A percentile compares a stretch with the other conserved stretches of the same genome.
phyloP scores from a whole-genome alignment of 495 filamentous ascomycete species.

The Daldinia loculata region DNA sequence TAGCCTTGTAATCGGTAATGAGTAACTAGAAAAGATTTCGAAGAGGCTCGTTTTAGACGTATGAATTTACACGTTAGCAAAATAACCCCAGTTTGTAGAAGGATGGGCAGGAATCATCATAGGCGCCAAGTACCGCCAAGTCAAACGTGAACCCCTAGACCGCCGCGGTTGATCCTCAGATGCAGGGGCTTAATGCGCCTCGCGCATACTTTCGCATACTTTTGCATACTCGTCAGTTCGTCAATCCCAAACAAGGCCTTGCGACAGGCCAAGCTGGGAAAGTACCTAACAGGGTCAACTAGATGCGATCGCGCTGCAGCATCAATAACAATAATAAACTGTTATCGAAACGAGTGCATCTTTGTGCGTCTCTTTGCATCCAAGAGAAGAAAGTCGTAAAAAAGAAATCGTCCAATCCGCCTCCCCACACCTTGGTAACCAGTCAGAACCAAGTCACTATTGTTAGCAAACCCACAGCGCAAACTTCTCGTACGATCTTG shows the following conservation, averaged over 20 bases:
- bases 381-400: not conserved
- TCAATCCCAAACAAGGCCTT: conserved; percentile 34
- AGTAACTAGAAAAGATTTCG: conserved; percentile 14
- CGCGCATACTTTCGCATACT: not conserved
- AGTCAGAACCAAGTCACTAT: conserved; percentile 3
- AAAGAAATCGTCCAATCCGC: not conserved
- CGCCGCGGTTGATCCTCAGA: conserved; percentile 38
- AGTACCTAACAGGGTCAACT: conserved; percentile 26
- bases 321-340: conserved; percentile 1
- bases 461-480: not conserved
- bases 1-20: conserved; percentile 23
- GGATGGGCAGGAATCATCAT: conserved; percentile 18
- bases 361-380: not conserved
- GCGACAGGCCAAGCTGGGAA: conserved; percentile 38
- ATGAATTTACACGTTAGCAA: conserved; percentile 19
- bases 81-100: conserved; percentile 19
- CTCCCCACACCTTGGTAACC: not conserved
- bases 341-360: conserved; percentile 11
- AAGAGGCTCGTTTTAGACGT: conserved; percentile 24
- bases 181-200: conserved; percentile 27
- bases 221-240: conserved; percentile 11
- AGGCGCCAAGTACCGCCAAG: conserved; percentile 43
- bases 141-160: conserved; percentile 39
- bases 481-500: conserved; percentile 22
- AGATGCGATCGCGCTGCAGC: not conserved